phyloP scores from a whole-genome alignment of 495 filamentous ascomycete genomes.

The Neurospora sp. region DNA sequence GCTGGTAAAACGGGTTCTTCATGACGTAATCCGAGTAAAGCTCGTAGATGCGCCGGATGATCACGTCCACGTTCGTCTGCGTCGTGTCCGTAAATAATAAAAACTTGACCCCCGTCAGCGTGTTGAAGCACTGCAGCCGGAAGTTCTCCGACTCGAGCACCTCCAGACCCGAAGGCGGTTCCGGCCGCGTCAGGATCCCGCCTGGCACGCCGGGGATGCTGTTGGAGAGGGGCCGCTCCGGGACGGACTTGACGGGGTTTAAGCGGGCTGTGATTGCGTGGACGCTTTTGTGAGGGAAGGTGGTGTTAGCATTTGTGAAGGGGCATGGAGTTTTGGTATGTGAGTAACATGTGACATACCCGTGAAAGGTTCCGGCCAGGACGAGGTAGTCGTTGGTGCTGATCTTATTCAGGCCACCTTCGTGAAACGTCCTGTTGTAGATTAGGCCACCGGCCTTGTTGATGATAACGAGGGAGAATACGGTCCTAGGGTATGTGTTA shows the following conservation, averaged over 20 bases:
- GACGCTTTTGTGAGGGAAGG: constrained; percentile 44
- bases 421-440: constrained; percentile 87
- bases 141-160: constrained; percentile 86
- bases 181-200: constrained; percentile 42
- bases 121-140: constrained; percentile 89
- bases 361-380: constrained; percentile 96
- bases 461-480: constrained; percentile 91
- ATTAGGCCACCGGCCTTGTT: constrained; percentile 96
- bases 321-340: background rate
- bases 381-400: constrained; percentile 92
- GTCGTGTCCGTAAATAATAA: constrained; percentile 88
- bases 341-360: constrained; percentile 35
- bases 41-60: constrained; percentile 80
- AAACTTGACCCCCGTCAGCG: constrained; percentile 89
- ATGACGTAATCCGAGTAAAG: constrained; percentile 95
- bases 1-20: constrained; percentile 98
- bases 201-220: constrained; percentile 33
- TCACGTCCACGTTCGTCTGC: constrained; percentile 75
- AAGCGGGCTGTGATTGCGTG: constrained; percentile 86
- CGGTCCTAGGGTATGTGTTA: constrained; percentile 48
- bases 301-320: background rate
- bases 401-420: constrained; percentile 69
- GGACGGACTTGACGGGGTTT: constrained; percentile 43
- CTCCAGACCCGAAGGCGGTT: constrained; percentile 67
- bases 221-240: constrained; percentile 11